Conservation (phyloP, 1,284 basidiomycete genomes). For the Mycosarcoma maydis region DNA sequence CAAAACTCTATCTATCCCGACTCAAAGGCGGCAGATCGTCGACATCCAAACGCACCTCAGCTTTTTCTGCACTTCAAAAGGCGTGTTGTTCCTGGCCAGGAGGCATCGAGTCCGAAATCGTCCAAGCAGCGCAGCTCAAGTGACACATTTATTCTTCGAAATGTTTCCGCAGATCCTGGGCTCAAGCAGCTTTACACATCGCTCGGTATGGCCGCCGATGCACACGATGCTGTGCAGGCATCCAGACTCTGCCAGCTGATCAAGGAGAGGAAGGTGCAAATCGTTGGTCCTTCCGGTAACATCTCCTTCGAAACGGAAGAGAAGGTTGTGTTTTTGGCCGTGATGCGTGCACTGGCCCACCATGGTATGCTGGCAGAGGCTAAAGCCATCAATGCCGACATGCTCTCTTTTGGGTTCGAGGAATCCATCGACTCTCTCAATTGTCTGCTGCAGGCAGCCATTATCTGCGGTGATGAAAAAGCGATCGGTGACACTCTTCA, state of each 20-base stretch:
- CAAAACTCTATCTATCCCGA: constrained; percentile 27
- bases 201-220: constrained; percentile 22
- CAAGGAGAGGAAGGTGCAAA: constrained; percentile 26
- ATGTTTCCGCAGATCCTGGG: constrained; percentile 25
- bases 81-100: not conserved
- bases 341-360: constrained; percentile 36
- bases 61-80: constrained; percentile 29
- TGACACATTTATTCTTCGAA: constrained; percentile 29
- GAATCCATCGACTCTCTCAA: constrained; percentile 46
- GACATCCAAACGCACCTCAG: constrained; percentile 28
- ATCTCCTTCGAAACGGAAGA: constrained; percentile 23
- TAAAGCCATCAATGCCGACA: constrained; percentile 40
- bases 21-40: constrained; percentile 31
- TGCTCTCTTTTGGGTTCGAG: constrained; percentile 28
- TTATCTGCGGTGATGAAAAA: constrained; percentile 24
- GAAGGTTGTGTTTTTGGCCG: constrained; percentile 27
- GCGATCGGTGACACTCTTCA: constrained; percentile 21
- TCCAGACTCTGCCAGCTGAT: constrained; percentile 24
- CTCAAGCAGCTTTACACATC: constrained; percentile 40
- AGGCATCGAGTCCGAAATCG: not conserved
- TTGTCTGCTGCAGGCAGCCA: constrained; percentile 37
- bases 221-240: constrained; percentile 21
- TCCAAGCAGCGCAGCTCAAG: constrained; percentile 5
- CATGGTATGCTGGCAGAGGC: constrained; percentile 38
- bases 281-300: not conserved